Percentiles rank a stretch among this genome's conserved stretches.
phyloP scores from a whole-genome alignment of 805 yeast species.

The Wickerhamiella australiensis region DNA sequence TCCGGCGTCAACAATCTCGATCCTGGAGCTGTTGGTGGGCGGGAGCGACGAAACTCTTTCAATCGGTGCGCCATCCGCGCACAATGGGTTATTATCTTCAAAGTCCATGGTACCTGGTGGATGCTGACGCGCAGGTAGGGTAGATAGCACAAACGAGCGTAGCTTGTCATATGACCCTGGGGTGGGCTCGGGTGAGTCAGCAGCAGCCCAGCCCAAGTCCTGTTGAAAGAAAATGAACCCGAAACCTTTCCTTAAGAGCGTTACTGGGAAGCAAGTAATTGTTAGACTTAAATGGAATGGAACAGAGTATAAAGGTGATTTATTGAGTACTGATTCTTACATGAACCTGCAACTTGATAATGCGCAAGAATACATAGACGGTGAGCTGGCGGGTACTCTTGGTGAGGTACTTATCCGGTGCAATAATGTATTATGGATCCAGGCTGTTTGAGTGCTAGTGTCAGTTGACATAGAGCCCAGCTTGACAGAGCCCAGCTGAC shows the following conservation, averaged over 20 bases:
- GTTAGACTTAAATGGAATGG: conserved; percentile 84
- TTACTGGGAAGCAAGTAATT: conserved; percentile 56
- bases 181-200: neutral
- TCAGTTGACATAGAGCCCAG: no score
- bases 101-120: conserved; percentile 24
- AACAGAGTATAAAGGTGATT: conserved; percentile 72
- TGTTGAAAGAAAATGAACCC: conserved; percentile 16
- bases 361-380: conserved; percentile 22
- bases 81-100: conserved; percentile 37
- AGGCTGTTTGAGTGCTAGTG: conserved; percentile 21
- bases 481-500: neutral
- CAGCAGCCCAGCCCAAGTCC: no score
- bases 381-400: conserved; percentile 39
- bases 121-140: conserved; percentile 1
- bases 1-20: conserved; percentile 61
- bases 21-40: conserved; percentile 6
- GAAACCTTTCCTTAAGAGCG: conserved; percentile 49
- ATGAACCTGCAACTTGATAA: conserved; percentile 54
- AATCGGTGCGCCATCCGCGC: conserved; percentile 2
- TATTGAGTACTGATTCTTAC: conserved; percentile 76
- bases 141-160: no score
- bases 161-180: neutral
- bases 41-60: neutral
- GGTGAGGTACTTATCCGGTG: conserved; percentile 82
- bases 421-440: conserved; percentile 73